Conservation (phyloP, 208 protist genomes). For the Blastocrithidia nonstop region DNA sequence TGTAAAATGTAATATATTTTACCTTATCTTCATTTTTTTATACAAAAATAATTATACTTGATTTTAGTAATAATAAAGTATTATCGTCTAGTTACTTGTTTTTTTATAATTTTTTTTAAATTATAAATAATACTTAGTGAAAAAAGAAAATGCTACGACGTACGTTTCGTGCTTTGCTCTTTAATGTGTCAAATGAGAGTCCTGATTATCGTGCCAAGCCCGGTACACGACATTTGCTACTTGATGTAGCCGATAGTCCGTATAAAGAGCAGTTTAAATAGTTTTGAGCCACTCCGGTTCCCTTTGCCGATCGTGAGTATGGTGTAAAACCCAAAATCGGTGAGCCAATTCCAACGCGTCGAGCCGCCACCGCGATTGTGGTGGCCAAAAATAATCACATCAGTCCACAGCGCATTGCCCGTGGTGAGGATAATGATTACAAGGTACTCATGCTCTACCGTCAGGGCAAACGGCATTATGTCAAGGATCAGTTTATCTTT, state of each 20-base stretch:
- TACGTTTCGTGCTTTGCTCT: constrained; percentile 14
- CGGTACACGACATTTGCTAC: constrained; percentile 44
- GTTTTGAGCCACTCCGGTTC: constrained; percentile 74
- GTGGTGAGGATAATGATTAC: constrained; percentile 79
- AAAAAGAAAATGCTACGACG: constrained; percentile 14
- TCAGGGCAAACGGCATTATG: constrained; percentile 43
- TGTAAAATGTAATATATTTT: too few species aligned
- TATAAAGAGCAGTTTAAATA: constrained; percentile 88
- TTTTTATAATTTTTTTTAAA: background rate
- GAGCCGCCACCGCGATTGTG: constrained; percentile 56
- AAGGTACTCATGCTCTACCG: constrained; percentile 82
- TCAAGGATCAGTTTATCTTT: constrained; percentile 75
- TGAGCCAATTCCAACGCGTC: constrained; percentile 57
- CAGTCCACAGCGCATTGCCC: constrained; percentile 25
- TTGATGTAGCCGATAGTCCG: constrained; percentile 65
- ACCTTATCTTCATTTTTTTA: background rate
- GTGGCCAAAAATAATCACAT: constrained; percentile 54
- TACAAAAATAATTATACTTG: constrained; percentile 1
- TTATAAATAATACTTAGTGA: too few species aligned
- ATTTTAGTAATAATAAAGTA: background rate
- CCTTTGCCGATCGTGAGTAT: constrained; percentile 72
- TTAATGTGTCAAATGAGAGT: constrained; percentile 70
- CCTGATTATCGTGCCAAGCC: constrained; percentile 69
- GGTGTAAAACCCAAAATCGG: constrained; percentile 70
- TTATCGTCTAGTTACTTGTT: background rate